Evolutionary conservation across 78 protist species (phyloP), one percentile per base, ranked within the genome.

Genomic region (Blattamonas nauphoetae): DNA sequence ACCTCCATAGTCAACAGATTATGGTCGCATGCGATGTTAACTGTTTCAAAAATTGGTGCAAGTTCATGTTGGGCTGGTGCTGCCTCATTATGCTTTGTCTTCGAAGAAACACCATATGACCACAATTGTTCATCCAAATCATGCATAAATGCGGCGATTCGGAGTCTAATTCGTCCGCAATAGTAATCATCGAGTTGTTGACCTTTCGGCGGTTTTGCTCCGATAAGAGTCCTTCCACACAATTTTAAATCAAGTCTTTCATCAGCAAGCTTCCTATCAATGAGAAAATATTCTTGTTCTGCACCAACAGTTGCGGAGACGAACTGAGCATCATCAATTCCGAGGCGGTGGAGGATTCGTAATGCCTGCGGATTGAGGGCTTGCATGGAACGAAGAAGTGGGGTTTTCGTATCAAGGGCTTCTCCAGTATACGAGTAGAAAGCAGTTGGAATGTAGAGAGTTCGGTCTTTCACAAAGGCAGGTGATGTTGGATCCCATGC

Each of bases 41-140:
- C 91, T 42, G 87, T 34, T 38, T 90, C 95, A 90, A 91, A 94
- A 80, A 89, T 85, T 71, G 98, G 96, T 1, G 96, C 96, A 41
- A 92, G 84, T 85, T 96, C 98, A 91, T 93, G 91, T 92, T 96
- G 98, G 80, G 91, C 91, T 77, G 98, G 98, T 5, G 98, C 98
- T 2, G 94, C 98, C 85, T 96, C 98, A 85, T 93, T 88, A 91
- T 96, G 98, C 55, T 94, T 86, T 1, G 96, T 93, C 86, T 81
- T 87, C 45, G 87, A 85, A 46, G 98, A 95, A 86, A 94, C 90
- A 77, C 96, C 98, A 41, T 94, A 87, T 80, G 64, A 45, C 94
- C 93, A 93, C 92, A 90, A 78, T 85, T 87, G 86, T 83, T 88
- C 84, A 86, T 94, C 92, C 35, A 89, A 91, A 36, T 93, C 96